Base-by-base conservation (phyloP, 306 rosid species). In the Dicorynia guianensis region DNA sequence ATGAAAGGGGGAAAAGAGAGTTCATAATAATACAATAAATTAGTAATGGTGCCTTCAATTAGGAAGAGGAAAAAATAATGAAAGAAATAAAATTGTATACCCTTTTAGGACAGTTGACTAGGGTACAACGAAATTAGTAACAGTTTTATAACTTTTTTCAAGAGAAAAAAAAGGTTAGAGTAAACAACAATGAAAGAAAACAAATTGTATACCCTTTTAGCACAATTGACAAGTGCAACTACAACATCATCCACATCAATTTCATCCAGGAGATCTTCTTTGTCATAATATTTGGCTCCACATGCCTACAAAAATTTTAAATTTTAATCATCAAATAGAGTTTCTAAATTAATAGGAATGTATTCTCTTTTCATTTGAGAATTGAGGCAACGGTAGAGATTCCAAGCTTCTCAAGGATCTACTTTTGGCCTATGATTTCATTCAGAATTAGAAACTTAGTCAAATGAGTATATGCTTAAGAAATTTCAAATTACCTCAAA, bases 241-340 rank as follows among this genome's bases (percentile, higher is more conserved):
- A 95, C 97, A 70, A 95, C 97, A 80, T 90, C 97, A 66, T 95
- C 98, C 15, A 95, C 97, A 75, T 90, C 96, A 34, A 82, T 86
- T 84, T 90, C 98, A 6, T 95, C 96, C 82, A 95, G 57, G 47
- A 86, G 91, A 71, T 92, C 98, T 63, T 91, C 89, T 58, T 83
- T 81, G 69, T 87, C 75, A 44, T 73, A 74, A 80, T 85, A 90
- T 85, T 87, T 95, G 63, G 95, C 93, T 64, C 98, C 98, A 70
- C 98, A 95, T 35, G 97, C 98, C 98, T 95, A 79, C 65, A 78
- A 49, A 74, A 67, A 76, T 61, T 62, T 43, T 67, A 76, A 55
- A 77, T 79, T 67, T 71, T 18, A 53, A 72, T n/a, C 77, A 54
- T 60, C 67, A 64, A 15, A 48, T 46, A 73, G 78, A 62, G 39